Conservation (phyloP, 495 filamentous ascomycete genomes). For the Astrothelium subdiscretum region DNA sequence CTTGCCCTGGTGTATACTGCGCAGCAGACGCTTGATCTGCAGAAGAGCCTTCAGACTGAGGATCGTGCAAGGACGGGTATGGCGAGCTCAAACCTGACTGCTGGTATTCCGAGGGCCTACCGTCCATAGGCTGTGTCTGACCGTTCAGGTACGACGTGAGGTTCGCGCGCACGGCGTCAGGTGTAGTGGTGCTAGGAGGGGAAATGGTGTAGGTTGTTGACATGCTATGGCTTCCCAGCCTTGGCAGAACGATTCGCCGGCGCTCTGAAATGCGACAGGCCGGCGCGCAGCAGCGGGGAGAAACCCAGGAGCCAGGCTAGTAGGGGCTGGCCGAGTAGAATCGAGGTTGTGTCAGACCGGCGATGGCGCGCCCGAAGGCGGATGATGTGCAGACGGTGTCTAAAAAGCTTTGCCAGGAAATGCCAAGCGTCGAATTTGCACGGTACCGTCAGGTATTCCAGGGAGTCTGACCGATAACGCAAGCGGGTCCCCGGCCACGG, state of each 20-base stretch:
- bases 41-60: conserved; percentile 66
- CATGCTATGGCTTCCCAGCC: conserved; percentile 26
- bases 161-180: conserved; percentile 22
- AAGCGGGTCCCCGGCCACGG: background rate
- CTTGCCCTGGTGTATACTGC: conserved; percentile 52
- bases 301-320: conserved; percentile 14
- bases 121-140: conserved; percentile 61
- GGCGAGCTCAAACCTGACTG: conserved; percentile 95
- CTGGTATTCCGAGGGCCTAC: conserved; percentile 83
- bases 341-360: conserved; percentile 24
- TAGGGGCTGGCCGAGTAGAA: conserved; percentile 18
- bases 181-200: conserved; percentile 16
- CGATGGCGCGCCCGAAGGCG: conserved; percentile 27
- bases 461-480: background rate
- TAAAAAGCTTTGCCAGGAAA: conserved; percentile 10
- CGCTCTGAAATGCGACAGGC: conserved; percentile 11
- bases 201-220: conserved; percentile 26
- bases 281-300: conserved; percentile 15
- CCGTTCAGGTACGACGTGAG: conserved; percentile 21
- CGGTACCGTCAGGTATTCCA: background rate
- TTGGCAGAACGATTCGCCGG: conserved; percentile 13
- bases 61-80: conserved; percentile 58
- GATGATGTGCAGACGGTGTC: conserved; percentile 30
- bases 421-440: background rate
- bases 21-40: conserved; percentile 84